phyloP scores from a whole-genome alignment of 768 basidiomycete genomes.

The Auricularia heimuer region DNA sequence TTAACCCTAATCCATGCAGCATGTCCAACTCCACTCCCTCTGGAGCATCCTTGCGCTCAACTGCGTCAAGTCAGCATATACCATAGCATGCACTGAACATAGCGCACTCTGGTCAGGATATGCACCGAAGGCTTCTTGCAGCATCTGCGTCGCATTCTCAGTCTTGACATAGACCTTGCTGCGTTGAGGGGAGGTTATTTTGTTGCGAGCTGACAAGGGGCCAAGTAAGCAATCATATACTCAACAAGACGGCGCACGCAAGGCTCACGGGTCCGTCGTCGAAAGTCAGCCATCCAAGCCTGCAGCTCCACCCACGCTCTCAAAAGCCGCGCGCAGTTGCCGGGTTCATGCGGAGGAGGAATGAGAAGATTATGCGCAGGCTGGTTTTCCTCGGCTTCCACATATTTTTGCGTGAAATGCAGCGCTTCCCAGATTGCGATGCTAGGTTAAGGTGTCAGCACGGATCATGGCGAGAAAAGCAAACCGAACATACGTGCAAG shows the following conservation, averaged over 20 bases:
- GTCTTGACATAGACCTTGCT: conserved; percentile 7
- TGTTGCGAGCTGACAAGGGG: not conserved
- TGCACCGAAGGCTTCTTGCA: conserved; percentile 63
- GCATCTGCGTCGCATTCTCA: conserved; percentile 7
- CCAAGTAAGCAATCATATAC: not conserved
- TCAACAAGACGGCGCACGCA: not conserved
- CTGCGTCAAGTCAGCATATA: not conserved
- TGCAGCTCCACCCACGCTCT: conserved; percentile 73
- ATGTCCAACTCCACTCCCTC: not conserved
- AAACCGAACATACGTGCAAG: conserved; percentile 23
- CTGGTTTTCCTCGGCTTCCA: not conserved
- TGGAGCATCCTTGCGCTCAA: not conserved
- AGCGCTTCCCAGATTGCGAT: conserved; percentile 3
- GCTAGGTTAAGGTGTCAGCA: not conserved
- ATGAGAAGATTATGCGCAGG: not conserved
- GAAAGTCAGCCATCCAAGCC: conserved; percentile 56
- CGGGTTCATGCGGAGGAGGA: not conserved
- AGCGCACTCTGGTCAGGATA: conserved; percentile 66
- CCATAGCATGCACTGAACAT: not conserved
- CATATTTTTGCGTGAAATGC: not conserved
- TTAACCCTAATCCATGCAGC: conserved; percentile 46
- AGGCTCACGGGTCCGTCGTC: conserved; percentile 32
- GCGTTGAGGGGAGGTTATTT: not conserved
- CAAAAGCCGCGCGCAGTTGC: conserved; percentile 51
- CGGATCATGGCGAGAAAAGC: conserved; percentile 28